Evolutionary conservation across 2,329 filamentous ascomycete species (phyloP).

Genomic region (Trichoderma aggressivum): DNA sequence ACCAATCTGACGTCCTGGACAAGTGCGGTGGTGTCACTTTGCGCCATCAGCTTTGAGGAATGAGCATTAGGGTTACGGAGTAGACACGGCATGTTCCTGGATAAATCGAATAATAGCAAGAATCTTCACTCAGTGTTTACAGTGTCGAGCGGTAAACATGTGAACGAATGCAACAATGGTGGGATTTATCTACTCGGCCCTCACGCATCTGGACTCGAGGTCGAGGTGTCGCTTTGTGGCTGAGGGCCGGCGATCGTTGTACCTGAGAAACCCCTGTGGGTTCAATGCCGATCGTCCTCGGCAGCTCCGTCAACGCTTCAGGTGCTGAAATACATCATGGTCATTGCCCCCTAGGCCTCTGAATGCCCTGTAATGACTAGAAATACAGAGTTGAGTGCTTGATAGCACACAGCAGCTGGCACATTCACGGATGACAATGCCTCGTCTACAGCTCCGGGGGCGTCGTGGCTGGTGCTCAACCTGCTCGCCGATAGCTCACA

Average conservation of each 20-base stretch:
- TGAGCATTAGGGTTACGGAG: background rate
- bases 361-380: background rate
- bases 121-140: background rate
- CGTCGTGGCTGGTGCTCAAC: background rate
- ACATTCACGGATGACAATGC: background rate
- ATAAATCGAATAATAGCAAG: background rate
- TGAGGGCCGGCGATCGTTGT: background rate
- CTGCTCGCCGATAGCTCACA: background rate
- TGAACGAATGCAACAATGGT: background rate
- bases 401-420: background rate
- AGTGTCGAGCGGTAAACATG: background rate
- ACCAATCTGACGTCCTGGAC: background rate
- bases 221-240: background rate
- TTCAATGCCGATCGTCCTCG: background rate
- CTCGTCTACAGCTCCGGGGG: background rate
- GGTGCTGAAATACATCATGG: background rate
- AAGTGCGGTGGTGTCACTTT: background rate
- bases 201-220: background rate
- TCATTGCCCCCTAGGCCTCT: background rate
- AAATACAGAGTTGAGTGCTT: background rate
- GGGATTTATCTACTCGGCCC: background rate
- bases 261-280: background rate
- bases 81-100: background rate
- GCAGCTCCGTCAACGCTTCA: background rate
- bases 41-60: background rate